These are phyloP conservation scores for Austropuccinia psidii DNA, from an alignment of 1,284 basidiomycete genomes.

Conservation along the genomic window DNA sequence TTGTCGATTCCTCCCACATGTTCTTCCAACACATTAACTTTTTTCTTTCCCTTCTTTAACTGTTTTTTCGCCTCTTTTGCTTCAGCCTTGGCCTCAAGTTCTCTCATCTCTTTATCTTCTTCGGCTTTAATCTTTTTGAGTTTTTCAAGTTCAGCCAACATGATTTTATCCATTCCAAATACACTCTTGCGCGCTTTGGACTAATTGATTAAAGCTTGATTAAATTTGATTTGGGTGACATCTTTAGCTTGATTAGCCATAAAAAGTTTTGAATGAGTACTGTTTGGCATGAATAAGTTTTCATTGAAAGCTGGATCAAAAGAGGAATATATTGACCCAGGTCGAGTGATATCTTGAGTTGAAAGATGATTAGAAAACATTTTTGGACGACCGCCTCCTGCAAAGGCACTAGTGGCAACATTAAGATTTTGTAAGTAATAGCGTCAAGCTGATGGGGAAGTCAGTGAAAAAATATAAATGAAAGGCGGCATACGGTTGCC, in stretches of 20 bases:
- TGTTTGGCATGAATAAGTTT: neutral
- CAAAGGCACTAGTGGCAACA: conserved; percentile 2
- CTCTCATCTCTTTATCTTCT: conserved; percentile 25
- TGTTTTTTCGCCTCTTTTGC: conserved; percentile 22
- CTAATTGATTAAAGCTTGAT: conserved; percentile 16
- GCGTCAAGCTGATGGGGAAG: too few species aligned
- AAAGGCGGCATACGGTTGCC: conserved; percentile 20
- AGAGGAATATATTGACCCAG: conserved; percentile 26
- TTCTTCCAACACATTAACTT: neutral
- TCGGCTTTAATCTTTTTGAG: conserved; percentile 30
- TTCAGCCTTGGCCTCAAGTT: conserved; percentile 22
- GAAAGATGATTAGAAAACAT: conserved; percentile 30
- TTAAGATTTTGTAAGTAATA: too few species aligned
- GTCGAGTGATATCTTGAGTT: conserved; percentile 9
- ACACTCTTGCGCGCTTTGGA: conserved; percentile 29
- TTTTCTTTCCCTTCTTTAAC: conserved; percentile 20
- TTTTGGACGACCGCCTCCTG: conserved; percentile 2
- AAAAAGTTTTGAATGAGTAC: conserved; percentile 15
- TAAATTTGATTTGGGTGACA: conserved; percentile 9
- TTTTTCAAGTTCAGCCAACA: conserved; percentile 31
- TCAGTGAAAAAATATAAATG: too few species aligned
- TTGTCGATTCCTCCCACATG: neutral
- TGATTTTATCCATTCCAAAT: conserved; percentile 34
- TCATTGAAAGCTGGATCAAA: neutral
- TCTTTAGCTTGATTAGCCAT: conserved; percentile 22